These are phyloP conservation scores for Scalesia atractyloides DNA, from an alignment of 129 eudicot genomes.

Conservation along the genomic window DNA sequence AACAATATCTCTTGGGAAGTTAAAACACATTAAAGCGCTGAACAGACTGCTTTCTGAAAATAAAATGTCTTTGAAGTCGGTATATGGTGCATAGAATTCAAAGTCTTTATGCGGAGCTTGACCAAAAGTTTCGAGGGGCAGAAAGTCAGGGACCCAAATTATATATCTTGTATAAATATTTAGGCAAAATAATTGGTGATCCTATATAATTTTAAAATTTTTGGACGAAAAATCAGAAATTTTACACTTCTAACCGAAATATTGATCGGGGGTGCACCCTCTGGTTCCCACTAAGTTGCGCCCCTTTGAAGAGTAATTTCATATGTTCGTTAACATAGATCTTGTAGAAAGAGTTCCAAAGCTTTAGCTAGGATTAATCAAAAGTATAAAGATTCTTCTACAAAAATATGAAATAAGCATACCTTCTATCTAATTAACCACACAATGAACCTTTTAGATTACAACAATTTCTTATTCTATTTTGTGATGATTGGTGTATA, in stretches of 20 bases:
- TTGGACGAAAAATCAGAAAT: too few species aligned
- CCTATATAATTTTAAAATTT: too few species aligned
- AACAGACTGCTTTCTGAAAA: constrained; percentile 62
- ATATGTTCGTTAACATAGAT: constrained; percentile 85
- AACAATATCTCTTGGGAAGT: constrained; percentile 54
- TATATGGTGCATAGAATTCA: constrained; percentile 62
- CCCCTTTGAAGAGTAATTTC: constrained; percentile 72
- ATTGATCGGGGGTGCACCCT: too few species aligned
- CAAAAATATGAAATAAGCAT: neutral
- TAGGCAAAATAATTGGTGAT: too few species aligned
- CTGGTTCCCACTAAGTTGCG: too few species aligned
- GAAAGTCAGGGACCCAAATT: too few species aligned
- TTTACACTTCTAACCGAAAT: too few species aligned
- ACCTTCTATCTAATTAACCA: neutral
- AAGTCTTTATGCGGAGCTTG: too few species aligned
- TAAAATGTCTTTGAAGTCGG: neutral
- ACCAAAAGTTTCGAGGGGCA: too few species aligned
- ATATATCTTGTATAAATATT: too few species aligned
- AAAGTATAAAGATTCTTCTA: neutral
- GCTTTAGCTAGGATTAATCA: constrained; percentile 64
- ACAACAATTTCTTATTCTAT: too few species aligned
- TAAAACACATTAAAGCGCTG: constrained; percentile 60
- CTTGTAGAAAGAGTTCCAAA: constrained; percentile 82
- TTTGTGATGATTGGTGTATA: too few species aligned
- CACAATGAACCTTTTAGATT: neutral